A percentile compares a stretch with the other conserved stretches of the same genome.
phyloP scores from a whole-genome alignment of 2,329 filamentous ascomycete genomes.

The Ceratocystis papillata region DNA sequence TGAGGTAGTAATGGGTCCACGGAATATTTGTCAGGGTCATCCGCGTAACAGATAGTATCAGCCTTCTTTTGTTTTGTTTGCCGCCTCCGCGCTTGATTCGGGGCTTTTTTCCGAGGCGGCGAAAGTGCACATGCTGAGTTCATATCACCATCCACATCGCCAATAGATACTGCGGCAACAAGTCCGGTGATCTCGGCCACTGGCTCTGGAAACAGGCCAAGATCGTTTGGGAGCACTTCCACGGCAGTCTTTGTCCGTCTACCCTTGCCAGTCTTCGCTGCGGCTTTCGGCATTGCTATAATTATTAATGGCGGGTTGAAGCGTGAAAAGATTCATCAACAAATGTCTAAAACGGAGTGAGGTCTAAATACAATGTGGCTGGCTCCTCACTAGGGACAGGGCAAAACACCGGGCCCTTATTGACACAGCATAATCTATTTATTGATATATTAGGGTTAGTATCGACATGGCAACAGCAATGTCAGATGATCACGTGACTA shows the following conservation, averaged over 20 bases:
- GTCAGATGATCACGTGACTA: not conserved
- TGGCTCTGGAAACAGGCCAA: not conserved
- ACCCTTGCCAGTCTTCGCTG: not conserved
- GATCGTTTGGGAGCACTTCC: not conserved
- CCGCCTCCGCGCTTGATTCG: not conserved
- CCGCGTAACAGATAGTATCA: not conserved
- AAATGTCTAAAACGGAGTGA: not conserved
- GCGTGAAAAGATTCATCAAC: not conserved
- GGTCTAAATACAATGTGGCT: not conserved
- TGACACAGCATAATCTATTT: not conserved
- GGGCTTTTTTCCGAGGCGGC: not conserved
- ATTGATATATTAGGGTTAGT: not conserved
- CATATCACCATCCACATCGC: not conserved
- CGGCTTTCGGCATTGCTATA: not conserved
- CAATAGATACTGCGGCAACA: conserved; percentile 10
- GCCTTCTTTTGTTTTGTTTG: not conserved
- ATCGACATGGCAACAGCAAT: not conserved
- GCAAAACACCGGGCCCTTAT: not conserved
- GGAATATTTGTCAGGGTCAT: not conserved
- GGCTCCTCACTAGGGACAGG: not conserved
- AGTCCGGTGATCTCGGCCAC: not conserved
- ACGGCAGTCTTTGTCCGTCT: not conserved
- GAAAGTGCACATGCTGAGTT: not conserved
- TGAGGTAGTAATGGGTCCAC: not conserved
- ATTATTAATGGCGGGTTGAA: not conserved